These are phyloP conservation scores for Aspergillus wentii DNA, from an alignment of 495 filamentous ascomycete genomes.

Conservation along the genomic window DNA sequence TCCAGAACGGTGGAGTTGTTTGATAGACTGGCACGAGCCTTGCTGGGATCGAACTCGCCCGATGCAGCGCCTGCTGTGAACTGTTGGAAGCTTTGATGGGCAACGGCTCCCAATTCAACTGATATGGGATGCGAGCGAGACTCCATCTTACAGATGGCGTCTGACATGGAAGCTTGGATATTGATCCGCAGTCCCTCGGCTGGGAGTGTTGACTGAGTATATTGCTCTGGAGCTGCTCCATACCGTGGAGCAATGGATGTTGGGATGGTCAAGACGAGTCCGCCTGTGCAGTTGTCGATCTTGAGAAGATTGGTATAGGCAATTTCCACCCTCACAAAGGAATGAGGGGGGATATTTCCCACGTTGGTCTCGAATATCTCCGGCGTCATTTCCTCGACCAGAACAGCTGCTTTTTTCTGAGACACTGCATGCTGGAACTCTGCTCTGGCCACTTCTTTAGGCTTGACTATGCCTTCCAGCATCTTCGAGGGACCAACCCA, in stretches of 20 bases:
- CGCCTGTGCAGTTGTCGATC: slow-evolving; percentile 8
- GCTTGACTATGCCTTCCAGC: slow-evolving; percentile 10
- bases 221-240: slow-evolving; percentile 6
- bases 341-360: slow-evolving; percentile 21
- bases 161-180: slow-evolving; percentile 6
- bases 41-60: too few species aligned
- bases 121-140: slow-evolving; percentile 14
- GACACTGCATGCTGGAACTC: slow-evolving; percentile 13
- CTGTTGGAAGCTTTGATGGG: too few species aligned
- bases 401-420: slow-evolving; percentile 7
- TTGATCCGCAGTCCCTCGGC: slow-evolving; percentile 9
- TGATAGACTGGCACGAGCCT: too few species aligned
- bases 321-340: slow-evolving; percentile 12
- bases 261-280: slow-evolving; percentile 17
- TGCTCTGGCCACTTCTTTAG: slow-evolving; percentile 7
- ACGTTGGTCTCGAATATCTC: slow-evolving; percentile 20
- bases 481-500: slow-evolving; percentile 12
- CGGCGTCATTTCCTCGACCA: slow-evolving; percentile 19
- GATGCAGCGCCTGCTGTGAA: too few species aligned
- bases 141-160: slow-evolving; percentile 12
- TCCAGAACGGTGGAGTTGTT: too few species aligned
- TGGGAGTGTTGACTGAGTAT: slow-evolving; percentile 1
- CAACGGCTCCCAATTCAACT: too few species aligned
- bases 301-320: slow-evolving; percentile 16
- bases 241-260: slow-evolving; percentile 23